Evolutionary conservation across 1,139 yeast species (phyloP).

Genomic region (Suhomyces taliae): DNA sequence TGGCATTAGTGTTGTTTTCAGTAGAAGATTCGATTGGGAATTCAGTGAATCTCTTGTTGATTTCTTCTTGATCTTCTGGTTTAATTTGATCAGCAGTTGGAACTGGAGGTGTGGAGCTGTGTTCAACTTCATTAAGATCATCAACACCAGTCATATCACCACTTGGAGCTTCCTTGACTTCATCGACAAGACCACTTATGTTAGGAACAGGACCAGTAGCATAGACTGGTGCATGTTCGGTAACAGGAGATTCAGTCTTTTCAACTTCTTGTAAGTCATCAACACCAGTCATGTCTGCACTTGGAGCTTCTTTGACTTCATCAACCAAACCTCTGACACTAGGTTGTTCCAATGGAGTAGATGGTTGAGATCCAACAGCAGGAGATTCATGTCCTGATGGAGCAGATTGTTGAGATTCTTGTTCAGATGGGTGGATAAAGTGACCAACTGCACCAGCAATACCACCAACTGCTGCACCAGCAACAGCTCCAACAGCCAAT

Average conservation of each 20-base stretch:
- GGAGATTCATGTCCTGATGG: neutral
- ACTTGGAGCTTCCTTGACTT: conserved; percentile 25
- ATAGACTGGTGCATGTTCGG: neutral
- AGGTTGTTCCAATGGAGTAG: neutral
- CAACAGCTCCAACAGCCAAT: conserved; percentile 30
- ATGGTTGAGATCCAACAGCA: neutral
- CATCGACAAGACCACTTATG: conserved; percentile 24
- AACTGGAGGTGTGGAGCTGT: neutral
- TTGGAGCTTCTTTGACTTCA: conserved; percentile 24
- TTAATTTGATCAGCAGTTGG: conserved; percentile 6
- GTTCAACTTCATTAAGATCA: conserved; percentile 16
- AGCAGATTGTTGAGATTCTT: neutral
- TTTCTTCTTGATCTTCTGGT: conserved; percentile 5
- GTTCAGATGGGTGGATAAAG: conserved; percentile 4
- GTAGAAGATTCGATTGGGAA: conserved; percentile 18
- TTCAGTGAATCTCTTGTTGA: conserved; percentile 17
- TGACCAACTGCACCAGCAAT: conserved; percentile 20
- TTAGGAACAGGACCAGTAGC: neutral
- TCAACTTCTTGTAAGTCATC: conserved; percentile 22
- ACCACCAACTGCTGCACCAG: conserved; percentile 27
- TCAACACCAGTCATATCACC: conserved; percentile 33
- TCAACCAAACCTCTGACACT: conserved; percentile 20
- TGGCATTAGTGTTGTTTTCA: conserved; percentile 26
- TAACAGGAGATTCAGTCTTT: conserved; percentile 1
- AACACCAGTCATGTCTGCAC: conserved; percentile 29